Base-by-base conservation (phyloP, 805 yeast genomes). In the Cyberlindnera galapagoensis region DNA sequence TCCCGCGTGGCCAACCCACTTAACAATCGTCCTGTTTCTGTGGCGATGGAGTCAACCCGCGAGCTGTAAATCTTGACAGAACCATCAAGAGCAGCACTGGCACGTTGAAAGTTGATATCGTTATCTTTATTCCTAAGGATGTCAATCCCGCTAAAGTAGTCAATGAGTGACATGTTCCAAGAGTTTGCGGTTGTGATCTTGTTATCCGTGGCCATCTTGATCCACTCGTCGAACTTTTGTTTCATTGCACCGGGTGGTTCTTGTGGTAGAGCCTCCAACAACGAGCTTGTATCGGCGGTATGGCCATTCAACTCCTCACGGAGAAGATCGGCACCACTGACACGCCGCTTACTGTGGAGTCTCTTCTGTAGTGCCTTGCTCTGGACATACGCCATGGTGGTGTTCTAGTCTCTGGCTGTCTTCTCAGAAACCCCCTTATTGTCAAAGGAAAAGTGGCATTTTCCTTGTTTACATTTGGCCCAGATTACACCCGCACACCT, bases 51-150 rank as follows among this genome's bases (percentile, higher is more conserved):
- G 49, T 88, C 97, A 15, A 90, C 87, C 47, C 97, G 71, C 11
- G 94, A 82, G 9, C 88, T 75, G 53, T 90, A 90, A 33, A 90
- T 85, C 60, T 87, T 87, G 21, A 88, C 90, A 63, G 97, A 88
- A 1, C 97, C 97, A 49, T 88, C 97, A 15, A 90, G 62, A 1
- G 97, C 85, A 3, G 94, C 86, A 1, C 92, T 76, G 0, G 97
- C 97, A 44, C 79, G 75, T 54, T 85, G 95, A 55, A 90, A 88
- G 54, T 87, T 86, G 47, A 88, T 83, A 20, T 76, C 68, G 24
- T 76, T 69, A 35, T 80, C 86, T 5, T 86, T 80, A 33, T 80
- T 94, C 44, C 74, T 70, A 28, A 84, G 65, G 18, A 85, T 70
- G 18, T 82, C 71, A 57, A 86, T 65, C 49, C 85, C 95, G 49